phyloP scores from a whole-genome alignment of 768 basidiomycete genomes.

The Amanita thiersii region DNA sequence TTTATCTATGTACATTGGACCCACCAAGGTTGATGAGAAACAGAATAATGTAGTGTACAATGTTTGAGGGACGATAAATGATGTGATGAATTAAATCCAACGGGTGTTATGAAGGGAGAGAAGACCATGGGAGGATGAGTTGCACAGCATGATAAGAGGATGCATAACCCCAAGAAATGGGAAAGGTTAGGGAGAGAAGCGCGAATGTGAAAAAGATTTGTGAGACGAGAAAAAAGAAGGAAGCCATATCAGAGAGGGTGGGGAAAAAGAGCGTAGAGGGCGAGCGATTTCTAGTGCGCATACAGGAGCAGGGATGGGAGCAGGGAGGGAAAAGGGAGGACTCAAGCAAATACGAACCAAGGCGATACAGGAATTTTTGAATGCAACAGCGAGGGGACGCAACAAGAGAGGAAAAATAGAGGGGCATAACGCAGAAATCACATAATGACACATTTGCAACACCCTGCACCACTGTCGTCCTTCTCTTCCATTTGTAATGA shows the following conservation, averaged over 20 bases:
- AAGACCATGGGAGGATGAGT: conserved; percentile 1
- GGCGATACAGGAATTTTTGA: conserved; percentile 3
- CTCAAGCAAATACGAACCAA: background rate
- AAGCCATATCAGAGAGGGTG: background rate
- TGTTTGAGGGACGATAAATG: conserved; percentile 1
- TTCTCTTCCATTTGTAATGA: conserved; percentile 33
- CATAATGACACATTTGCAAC: conserved; percentile 84
- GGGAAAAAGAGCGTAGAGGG: too few species aligned
- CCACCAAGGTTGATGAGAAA: conserved; percentile 2
- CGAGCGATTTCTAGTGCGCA: too few species aligned
- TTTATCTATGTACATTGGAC: conserved; percentile 8
- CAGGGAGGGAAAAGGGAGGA: conserved; percentile 2
- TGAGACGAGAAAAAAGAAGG: background rate
- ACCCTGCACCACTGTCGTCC: conserved; percentile 44
- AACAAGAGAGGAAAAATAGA: background rate
- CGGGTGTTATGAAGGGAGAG: background rate
- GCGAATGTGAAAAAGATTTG: too few species aligned
- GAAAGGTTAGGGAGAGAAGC: too few species aligned
- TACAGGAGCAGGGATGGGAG: background rate
- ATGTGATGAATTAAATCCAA: conserved; percentile 7
- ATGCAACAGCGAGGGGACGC: background rate
- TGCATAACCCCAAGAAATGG: too few species aligned
- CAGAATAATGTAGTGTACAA: conserved; percentile 6
- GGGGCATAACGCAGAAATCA: conserved; percentile 29
- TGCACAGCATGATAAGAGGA: too few species aligned